Evolutionary conservation across 495 filamentous ascomycete species (phyloP), one percentile per base, ranked within the genome.

Genomic region (Xylaria acuta): DNA sequence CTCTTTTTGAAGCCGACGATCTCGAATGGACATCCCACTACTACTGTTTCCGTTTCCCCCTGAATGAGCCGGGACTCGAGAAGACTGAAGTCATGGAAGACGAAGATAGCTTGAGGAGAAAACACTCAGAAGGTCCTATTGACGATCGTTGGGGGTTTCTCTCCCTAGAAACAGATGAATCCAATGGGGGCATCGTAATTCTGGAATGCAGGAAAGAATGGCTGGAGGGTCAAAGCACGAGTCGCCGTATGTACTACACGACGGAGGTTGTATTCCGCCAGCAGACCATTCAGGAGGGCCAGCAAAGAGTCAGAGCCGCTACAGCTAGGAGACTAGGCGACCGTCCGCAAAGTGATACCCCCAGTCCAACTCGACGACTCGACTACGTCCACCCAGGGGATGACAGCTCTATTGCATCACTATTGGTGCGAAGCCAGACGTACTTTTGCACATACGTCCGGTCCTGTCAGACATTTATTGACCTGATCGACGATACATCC

Each of bases 111-210:
- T 95, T 90, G 88, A 84, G 93, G 40, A 87, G 93, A 56, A 82
- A 90, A 67, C 90, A 94, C 71, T 80, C 79, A 12, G 93, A 94
- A 75, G 93, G 93, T 0, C 90, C 92, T 3, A 90, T 95, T 69
- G 91, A 94, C 74, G 91, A 95, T 75, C 86, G 90, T 22, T 95
- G 92, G 92, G 90, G 88, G 0, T 88, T 90, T 69, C 81, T 95
- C 6, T 87, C 86, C 2, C 80, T 94, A 1, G 86, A 90, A 30
- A 84, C 82, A 58, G 90, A 94, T 69, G 91, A 95, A 73, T 74
- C 77, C 12, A 90, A 88, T 1, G 86, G 88, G 0, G 77, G 85
- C 59, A 81, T 92, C 20, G 84, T 87, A 56, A 92, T 93, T 56
- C 76, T 92, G 9, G 93, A 95, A 79, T 87, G 88, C 56, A 86